Conservation (phyloP, 2,329 filamentous ascomycete species). For the Dichotomopilus funicola region DNA sequence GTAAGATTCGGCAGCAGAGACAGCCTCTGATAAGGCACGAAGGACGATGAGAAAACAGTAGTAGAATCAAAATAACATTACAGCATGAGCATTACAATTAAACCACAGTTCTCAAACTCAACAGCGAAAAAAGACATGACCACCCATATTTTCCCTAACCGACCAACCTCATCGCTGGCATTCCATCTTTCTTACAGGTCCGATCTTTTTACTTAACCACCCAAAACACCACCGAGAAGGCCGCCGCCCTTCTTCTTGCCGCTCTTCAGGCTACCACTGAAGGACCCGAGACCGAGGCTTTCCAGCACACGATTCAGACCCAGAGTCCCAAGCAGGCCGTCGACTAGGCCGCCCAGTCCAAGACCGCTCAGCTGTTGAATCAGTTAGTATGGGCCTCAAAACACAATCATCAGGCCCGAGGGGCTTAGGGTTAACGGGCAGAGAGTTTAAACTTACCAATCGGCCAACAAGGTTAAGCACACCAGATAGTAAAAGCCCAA, state of each 20-base stretch:
- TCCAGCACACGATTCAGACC: slow-evolving; percentile 70
- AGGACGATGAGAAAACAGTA: too few species aligned
- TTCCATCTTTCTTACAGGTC: not conserved
- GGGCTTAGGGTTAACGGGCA: not conserved
- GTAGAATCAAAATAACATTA: too few species aligned
- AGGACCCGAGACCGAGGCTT: slow-evolving; percentile 58
- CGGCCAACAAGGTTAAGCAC: slow-evolving; percentile 80
- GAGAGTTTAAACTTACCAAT: slow-evolving; percentile 39
- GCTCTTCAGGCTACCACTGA: slow-evolving; percentile 38
- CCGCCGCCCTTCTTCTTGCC: slow-evolving; percentile 26
- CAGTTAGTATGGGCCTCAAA: slow-evolving; percentile 18
- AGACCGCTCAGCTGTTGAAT: slow-evolving; percentile 57
- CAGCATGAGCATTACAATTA: too few species aligned
- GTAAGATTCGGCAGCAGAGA: too few species aligned
- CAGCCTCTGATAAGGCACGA: too few species aligned
- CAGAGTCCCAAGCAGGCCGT: slow-evolving; percentile 69
- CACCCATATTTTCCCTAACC: too few species aligned
- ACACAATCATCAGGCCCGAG: not conserved
- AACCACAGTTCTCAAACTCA: too few species aligned
- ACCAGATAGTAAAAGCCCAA: slow-evolving; percentile 74
- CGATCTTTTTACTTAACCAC: slow-evolving; percentile 11
- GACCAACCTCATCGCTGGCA: not conserved
- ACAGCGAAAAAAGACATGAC: too few species aligned
- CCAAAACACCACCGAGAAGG: slow-evolving; percentile 24
- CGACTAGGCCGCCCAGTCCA: slow-evolving; percentile 74